These are phyloP conservation scores for Coemansia sp. DNA, from an alignment of 192 early-diverging fungal genomes.

Conservation along the genomic window DNA sequence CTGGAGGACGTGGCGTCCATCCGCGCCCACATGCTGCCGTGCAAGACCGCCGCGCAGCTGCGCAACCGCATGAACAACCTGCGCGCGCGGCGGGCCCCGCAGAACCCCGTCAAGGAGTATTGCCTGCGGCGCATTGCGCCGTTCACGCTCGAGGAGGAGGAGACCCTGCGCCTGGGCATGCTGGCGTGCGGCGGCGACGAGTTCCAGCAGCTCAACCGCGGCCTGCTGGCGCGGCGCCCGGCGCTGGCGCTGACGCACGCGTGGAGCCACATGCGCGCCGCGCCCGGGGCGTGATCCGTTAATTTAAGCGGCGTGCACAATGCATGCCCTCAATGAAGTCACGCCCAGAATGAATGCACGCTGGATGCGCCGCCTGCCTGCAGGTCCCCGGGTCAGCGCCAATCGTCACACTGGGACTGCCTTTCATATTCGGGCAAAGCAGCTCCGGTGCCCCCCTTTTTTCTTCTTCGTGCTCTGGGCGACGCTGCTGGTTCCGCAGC, in stretches of 20 bases:
- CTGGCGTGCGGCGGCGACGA: conserved; percentile 45
- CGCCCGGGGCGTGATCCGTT: background rate
- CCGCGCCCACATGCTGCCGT: conserved; percentile 50
- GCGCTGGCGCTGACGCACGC: conserved; percentile 43
- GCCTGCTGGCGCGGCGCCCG: conserved; percentile 39
- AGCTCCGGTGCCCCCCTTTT: no score
- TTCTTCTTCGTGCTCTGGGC: no score
- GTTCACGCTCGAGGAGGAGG: conserved; percentile 53
- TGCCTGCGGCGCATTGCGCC: conserved; percentile 45
- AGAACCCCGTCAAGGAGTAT: conserved; percentile 50
- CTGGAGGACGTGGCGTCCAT: conserved; percentile 46
- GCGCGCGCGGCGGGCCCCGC: conserved; percentile 27
- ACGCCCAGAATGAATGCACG: no score
- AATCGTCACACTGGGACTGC: no score
- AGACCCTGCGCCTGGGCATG: conserved; percentile 40
- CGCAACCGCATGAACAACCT: conserved; percentile 52
- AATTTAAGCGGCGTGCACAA: no score
- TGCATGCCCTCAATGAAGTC: no score
- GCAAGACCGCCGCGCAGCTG: conserved; percentile 52
- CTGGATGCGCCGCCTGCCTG: no score
- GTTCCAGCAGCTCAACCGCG: conserved; percentile 38
- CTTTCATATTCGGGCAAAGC: no score
- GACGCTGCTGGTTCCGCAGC: no score
- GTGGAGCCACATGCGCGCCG: conserved; percentile 29
- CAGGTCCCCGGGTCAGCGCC: no score